phyloP scores from a whole-genome alignment of 1,284 basidiomycete genomes.

The Jaminaea rosea region DNA sequence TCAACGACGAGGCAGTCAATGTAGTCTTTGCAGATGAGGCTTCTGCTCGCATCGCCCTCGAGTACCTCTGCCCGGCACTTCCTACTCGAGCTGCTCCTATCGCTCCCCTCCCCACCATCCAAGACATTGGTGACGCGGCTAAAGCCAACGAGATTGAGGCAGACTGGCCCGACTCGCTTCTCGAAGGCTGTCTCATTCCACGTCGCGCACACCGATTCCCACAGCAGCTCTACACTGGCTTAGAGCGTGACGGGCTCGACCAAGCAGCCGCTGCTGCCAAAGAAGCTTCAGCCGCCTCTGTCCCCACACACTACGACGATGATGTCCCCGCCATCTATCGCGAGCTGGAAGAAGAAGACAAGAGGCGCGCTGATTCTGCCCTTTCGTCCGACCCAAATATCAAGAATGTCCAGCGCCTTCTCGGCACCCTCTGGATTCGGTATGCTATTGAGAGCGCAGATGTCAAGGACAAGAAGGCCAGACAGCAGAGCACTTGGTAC shows the following conservation, averaged over 20 bases:
- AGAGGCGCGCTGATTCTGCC: not conserved
- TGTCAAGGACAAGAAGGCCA: constrained; percentile 28
- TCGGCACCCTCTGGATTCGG: constrained; percentile 23
- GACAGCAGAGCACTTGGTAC: constrained; percentile 37
- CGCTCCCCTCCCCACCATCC: not conserved
- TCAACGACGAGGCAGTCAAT: constrained; percentile 37
- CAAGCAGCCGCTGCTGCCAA: too few species aligned
- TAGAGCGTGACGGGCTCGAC: constrained; percentile 34
- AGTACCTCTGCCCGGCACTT: constrained; percentile 22
- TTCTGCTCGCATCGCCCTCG: constrained; percentile 26
- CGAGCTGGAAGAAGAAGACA: constrained; percentile 40
- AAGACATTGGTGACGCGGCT: not conserved
- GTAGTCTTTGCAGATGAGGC: constrained; percentile 35
- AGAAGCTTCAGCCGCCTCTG: not conserved
- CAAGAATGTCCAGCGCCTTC: constrained; percentile 15
- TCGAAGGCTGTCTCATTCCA: constrained; percentile 20
- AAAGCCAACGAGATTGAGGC: constrained; percentile 20
- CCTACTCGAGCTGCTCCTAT: not conserved
- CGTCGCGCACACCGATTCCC: constrained; percentile 30
- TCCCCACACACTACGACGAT: too few species aligned
- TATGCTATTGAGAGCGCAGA: constrained; percentile 31
- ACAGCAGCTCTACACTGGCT: constrained; percentile 28
- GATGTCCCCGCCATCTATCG: constrained; percentile 42
- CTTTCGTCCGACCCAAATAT: constrained; percentile 6
- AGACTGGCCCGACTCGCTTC: constrained; percentile 14